Conservation (phyloP, 164 flowering plant species). For the Vitis riparia region DNA sequence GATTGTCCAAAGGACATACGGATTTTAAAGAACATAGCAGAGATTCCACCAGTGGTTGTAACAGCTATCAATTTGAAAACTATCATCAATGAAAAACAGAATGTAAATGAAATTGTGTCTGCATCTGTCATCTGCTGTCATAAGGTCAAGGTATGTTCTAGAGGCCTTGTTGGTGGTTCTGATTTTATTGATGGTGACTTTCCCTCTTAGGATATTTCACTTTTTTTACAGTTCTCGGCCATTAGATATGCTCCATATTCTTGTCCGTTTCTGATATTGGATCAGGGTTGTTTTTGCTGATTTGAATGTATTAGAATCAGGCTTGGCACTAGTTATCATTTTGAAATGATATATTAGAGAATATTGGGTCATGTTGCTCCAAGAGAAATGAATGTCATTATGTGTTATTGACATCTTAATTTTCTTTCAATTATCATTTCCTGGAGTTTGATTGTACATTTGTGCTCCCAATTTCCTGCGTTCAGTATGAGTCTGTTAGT, state of each 20-base stretch:
- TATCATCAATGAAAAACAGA: conserved; percentile 67
- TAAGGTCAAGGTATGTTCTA: conserved; percentile 71
- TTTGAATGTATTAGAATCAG: background rate
- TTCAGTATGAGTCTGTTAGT: too few species aligned
- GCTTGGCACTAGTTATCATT: too few species aligned
- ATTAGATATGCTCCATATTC: background rate
- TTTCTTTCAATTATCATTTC: too few species aligned
- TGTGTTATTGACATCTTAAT: too few species aligned
- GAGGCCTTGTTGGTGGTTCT: background rate
- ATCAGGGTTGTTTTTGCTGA: background rate
- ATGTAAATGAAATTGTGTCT: conserved; percentile 80
- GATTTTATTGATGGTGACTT: background rate
- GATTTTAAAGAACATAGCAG: conserved; percentile 33
- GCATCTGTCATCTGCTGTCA: conserved; percentile 89
- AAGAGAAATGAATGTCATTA: too few species aligned
- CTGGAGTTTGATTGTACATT: too few species aligned
- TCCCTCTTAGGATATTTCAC: background rate
- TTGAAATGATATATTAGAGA: too few species aligned
- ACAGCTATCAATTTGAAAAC: conserved; percentile 91
- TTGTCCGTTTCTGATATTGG: background rate
- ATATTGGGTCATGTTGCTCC: too few species aligned
- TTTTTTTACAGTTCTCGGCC: background rate
- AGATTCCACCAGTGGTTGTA: conserved; percentile 87
- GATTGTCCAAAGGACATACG: conserved; percentile 73
- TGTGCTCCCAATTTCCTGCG: too few species aligned